A percentile compares a stretch with the other conserved stretches of the same genome.
Evolutionary conservation across 495 filamentous ascomycete species (phyloP).

Genomic region (Podospora tetraspora): DNA sequence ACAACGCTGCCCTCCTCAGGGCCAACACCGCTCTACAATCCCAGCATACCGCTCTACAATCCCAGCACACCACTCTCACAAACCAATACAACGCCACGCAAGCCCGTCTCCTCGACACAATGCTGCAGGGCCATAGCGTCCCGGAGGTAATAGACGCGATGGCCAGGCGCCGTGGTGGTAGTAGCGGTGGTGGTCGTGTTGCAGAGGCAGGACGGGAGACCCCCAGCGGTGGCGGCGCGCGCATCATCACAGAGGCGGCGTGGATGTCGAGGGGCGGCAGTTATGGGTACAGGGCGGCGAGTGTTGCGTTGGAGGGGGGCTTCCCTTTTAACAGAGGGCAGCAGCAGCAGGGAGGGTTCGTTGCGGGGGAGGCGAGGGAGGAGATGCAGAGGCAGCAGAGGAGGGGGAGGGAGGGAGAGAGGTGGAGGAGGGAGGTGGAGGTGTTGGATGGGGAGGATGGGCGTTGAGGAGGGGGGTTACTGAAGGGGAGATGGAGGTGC

Average conservation of each 20-base stretch:
- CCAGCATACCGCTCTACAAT: background rate
- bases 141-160: background rate
- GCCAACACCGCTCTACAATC: background rate
- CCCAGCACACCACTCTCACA: background rate
- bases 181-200: too few relatives aligned
- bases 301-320: background rate
- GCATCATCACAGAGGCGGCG: background rate
- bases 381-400: background rate
- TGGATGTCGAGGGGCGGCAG: background rate
- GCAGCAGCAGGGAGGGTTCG: background rate
- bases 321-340: background rate
- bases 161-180: background rate
- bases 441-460: background rate
- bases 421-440: background rate
- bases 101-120: background rate
- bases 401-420: background rate
- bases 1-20: background rate
- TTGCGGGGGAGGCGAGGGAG: background rate
- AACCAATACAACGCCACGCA: background rate
- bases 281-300: background rate
- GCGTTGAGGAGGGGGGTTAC: too few relatives aligned
- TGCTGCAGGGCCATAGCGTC: background rate
- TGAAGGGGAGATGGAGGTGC: too few relatives aligned
- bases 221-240: background rate
- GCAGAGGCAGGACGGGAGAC: background rate